Percentiles rank a stretch among this genome's conserved stretches.
These are phyloP conservation scores for Termitomyces eurrhizus DNA, from an alignment of 768 basidiomycete species.

Conservation along the genomic window DNA sequence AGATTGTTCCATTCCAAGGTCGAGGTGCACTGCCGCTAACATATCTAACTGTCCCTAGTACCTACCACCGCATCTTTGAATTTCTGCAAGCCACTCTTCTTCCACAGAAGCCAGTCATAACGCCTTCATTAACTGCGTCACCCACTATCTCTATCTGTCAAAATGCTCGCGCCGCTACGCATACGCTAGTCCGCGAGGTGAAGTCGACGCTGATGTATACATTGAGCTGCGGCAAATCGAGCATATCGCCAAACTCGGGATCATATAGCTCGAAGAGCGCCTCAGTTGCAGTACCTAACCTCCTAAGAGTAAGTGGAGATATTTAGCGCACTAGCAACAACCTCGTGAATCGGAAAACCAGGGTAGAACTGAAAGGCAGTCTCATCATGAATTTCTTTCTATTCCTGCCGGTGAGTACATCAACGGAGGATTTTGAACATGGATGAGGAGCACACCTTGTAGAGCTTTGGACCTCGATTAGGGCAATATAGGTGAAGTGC, in stretches of 20 bases:
- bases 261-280: conserved; percentile 11
- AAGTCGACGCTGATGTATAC: neutral
- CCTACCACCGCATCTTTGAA: neutral
- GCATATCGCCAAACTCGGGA: conserved; percentile 7
- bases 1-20: too few species aligned
- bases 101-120: neutral
- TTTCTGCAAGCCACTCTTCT: neutral
- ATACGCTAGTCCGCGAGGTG: neutral
- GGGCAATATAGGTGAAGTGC: neutral
- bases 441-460: neutral
- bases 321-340: neutral
- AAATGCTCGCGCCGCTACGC: neutral
- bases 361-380: neutral
- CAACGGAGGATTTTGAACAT: neutral
- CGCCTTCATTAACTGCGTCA: neutral
- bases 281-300: conserved; percentile 9
- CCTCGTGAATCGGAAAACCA: neutral
- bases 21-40: neutral
- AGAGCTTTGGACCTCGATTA: neutral
- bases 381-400: neutral
- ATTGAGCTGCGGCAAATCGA: neutral
- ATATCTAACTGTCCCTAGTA: neutral
- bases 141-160: neutral
- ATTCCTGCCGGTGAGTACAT: neutral
- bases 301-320: conserved; percentile 13